phyloP scores from a whole-genome alignment of 2,329 filamentous ascomycete genomes.

The Ophiosphaerella herpotricha region DNA sequence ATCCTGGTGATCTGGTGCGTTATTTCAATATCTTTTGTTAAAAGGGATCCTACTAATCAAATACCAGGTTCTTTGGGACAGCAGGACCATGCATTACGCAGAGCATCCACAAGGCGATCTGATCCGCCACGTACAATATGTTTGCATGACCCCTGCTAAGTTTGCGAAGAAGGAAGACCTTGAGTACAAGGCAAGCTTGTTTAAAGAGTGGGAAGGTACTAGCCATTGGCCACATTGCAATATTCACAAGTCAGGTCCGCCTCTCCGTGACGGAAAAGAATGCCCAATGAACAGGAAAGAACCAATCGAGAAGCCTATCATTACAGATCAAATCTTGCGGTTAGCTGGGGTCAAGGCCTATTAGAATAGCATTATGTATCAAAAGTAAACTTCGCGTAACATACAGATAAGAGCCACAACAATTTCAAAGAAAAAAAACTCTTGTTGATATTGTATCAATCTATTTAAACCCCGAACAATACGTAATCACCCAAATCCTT shows the following conservation, averaged over 20 bases:
- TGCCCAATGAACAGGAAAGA: conserved; percentile 19
- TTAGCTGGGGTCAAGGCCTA: conserved; percentile 21
- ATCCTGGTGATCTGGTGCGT: conserved; percentile 48
- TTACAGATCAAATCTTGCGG: conserved; percentile 19
- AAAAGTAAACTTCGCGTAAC: too few species aligned
- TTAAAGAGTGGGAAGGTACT: conserved; percentile 22
- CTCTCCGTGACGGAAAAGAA: conserved; percentile 11
- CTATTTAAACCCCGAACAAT: too few species aligned
- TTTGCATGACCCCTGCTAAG: conserved; percentile 26
- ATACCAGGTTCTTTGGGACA: conserved; percentile 49
- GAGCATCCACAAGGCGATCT: conserved; percentile 15
- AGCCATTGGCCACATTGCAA: conserved; percentile 32
- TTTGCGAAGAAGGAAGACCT: conserved; percentile 24
- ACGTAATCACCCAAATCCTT: too few species aligned
- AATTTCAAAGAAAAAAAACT: too few species aligned
- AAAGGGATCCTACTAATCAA: not conserved
- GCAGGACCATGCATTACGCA: conserved; percentile 52
- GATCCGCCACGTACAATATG: conserved; percentile 24
- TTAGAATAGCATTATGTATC: not conserved
- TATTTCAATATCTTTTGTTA: too few species aligned
- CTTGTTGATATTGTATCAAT: too few species aligned
- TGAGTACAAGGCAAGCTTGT: conserved; percentile 18
- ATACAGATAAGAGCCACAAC: too few species aligned
- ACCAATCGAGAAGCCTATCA: conserved; percentile 22
- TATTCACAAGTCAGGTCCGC: conserved; percentile 16